Conservation (phyloP, 768 basidiomycete species). For the Phlegmacium glaucopus region DNA sequence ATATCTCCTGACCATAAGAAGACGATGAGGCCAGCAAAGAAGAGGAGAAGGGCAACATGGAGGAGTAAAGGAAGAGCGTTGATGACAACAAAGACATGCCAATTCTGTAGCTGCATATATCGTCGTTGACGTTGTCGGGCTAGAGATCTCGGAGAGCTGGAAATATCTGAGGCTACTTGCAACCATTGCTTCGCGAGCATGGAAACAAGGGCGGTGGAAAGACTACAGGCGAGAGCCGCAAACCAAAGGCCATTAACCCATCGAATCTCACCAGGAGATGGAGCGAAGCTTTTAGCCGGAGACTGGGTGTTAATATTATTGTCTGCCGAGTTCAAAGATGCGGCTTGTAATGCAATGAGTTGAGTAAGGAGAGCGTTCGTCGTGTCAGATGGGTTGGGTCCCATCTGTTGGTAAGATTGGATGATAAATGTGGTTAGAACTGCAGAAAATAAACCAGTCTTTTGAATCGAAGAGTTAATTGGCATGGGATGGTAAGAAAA, state of each 20-base stretch:
- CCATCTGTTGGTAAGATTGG: slow-evolving; percentile 36
- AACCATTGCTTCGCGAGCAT: slow-evolving; percentile 48
- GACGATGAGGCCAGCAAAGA: slow-evolving; percentile 39
- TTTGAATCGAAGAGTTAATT: neutral
- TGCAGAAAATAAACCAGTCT: slow-evolving; percentile 43
- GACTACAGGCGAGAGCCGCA: slow-evolving; percentile 37
- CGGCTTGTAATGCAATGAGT: slow-evolving; percentile 24
- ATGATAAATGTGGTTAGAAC: slow-evolving; percentile 43
- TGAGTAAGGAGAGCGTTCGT: slow-evolving; percentile 33
- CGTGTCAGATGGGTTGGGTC: slow-evolving; percentile 28
- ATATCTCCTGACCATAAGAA: slow-evolving; percentile 36
- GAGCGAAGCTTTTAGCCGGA: slow-evolving; percentile 1
- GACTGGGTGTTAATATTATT: slow-evolving; percentile 1
- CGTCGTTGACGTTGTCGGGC: slow-evolving; percentile 35
- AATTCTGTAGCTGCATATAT: slow-evolving; percentile 31
- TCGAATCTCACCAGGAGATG: slow-evolving; percentile 22
- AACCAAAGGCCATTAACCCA: slow-evolving; percentile 49
- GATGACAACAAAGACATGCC: slow-evolving; percentile 38
- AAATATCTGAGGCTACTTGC: slow-evolving; percentile 30
- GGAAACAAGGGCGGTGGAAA: slow-evolving; percentile 40
- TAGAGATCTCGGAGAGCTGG: slow-evolving; percentile 34
- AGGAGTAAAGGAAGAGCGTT: slow-evolving; percentile 37
- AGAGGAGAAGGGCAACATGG: slow-evolving; percentile 37
- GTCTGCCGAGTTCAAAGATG: slow-evolving; percentile 9
- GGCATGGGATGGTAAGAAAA: neutral